These are phyloP conservation scores for Chenopodium suecicum DNA, from an alignment of 148 eudicot species.

Conservation along the genomic window DNA sequence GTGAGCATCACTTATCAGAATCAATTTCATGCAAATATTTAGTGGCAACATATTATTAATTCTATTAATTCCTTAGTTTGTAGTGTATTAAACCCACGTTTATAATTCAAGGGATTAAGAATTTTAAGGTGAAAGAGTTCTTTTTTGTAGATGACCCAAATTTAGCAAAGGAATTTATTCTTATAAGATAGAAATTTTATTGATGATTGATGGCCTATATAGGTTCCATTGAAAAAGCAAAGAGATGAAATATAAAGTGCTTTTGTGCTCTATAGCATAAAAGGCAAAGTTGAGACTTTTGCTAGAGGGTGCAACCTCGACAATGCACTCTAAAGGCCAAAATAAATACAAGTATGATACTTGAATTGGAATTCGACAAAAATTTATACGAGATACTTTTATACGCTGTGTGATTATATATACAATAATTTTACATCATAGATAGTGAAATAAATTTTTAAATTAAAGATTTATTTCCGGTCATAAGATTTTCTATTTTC, in stretches of 20 bases:
- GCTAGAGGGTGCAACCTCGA: neutral
- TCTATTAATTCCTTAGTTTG: neutral
- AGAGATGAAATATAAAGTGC: conserved; percentile 11
- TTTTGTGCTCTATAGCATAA: conserved; percentile 17
- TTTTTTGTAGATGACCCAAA: neutral
- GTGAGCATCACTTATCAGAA: conserved; percentile 18
- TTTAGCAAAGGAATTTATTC: neutral
- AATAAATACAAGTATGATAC: too few relatives aligned
- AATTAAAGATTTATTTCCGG: too few relatives aligned
- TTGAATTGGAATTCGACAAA: too few relatives aligned
- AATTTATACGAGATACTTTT: too few relatives aligned
- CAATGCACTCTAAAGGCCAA: too few relatives aligned
- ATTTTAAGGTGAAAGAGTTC: neutral
- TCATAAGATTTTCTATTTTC: too few relatives aligned
- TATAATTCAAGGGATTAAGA: neutral
- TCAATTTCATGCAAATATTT: conserved; percentile 18
- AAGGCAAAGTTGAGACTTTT: conserved; percentile 21
- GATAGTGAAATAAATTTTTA: too few relatives aligned
- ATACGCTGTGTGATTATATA: too few relatives aligned
- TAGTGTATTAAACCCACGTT: conserved; percentile 9
- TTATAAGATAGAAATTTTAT: neutral
- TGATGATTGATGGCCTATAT: neutral
- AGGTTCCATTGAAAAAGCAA: conserved; percentile 13
- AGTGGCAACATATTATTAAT: neutral
- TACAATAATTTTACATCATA: too few relatives aligned